Base-by-base conservation (phyloP, 163 green algal species). In the Botryococcus braunii region DNA sequence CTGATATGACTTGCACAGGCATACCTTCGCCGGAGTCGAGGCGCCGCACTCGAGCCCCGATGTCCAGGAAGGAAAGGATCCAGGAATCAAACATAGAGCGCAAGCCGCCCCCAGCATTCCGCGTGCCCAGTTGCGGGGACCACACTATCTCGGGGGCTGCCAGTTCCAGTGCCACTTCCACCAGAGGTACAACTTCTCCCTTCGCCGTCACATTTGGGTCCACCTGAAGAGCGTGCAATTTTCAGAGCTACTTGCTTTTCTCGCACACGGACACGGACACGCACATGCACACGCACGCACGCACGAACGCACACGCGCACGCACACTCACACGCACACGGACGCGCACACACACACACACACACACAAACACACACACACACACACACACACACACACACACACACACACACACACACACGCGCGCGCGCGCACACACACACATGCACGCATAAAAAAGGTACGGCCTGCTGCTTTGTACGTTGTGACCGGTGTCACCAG, bases 101-200 rank as follows among this genome's bases (percentile, higher is more conserved):
- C 49, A 96, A 73, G 37, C 87, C 76, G 25, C 47, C n/a, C 29
- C n/a, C n/a, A n/a, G n/a, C n/a, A n/a, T n/a, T n/a, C n/a, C n/a
- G n/a, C n/a, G 81, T 75, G 23, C 62, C 78, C 31, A 97, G 76
- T 40, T 94, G 87, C 4, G 89, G 91, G 36, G 82, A 72, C 86
- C 86, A 97, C 27, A 87, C 77, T 65, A 95, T 89, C 8, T 91
- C 79, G 0, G 86, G 77, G 7, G 72, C 83, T 3, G 83, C 72
- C 48, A 96, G 80, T 79, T 94, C 81, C 29, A 97, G 77, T 76
- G 89, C 73, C 23, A 95, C 77, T 75, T 95, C 87, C 43, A 97
- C 78, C 77, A 96, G 70, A 8, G 89, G 87, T 1, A 59, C 74
- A n/a, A 56, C 58, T 6, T 87, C 80, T 57, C 69, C 70, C 63